Base-by-base conservation (phyloP, 2,329 filamentous ascomycete genomes). In the Aureobasidium sp. region DNA sequence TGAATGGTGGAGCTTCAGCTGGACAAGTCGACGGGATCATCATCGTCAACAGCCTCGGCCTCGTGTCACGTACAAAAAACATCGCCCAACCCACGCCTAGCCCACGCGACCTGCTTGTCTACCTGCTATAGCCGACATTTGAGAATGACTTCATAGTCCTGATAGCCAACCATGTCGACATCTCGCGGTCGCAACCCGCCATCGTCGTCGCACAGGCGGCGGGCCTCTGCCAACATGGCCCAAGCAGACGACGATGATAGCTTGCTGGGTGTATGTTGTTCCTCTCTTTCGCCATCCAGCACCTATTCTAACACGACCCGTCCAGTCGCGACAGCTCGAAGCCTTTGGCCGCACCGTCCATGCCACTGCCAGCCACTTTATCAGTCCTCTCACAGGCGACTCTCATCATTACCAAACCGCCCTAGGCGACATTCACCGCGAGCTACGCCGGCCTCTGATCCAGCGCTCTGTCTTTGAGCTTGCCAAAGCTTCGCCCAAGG, bases 281-380 rank as follows among this genome's bases (percentile, higher is more conserved):
- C 3, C 44, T 8, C 17, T 5, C n/a, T n/a, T 25, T 25, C 22
- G 15, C 15, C 14, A 17, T 25, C 17, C 2, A 1, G 4, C 15
- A 29, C 25, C 12, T 14, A 9, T 3, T 45, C 64, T 63, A n/a
- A 63, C 55, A 22, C 14, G 7, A 29, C 2, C 5, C 1, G 44
- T 48, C 39, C 68, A 96, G 91, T 86, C 90, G 61, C 88, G 91
- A 70, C 90, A 94, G 67, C 80, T 97, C 69, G 92, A 97, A 78
- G 89, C 90, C 61, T 97, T 99, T 76, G 86, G 91, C 68, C 87
- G 93, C 72, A 99, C 97, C 77, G 91, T 97, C 66, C 94, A 92
- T 34, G 91, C 91, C 31, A 97, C 94, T 22, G 94, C 94, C 62
- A 90, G 86, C 70, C 91, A 96, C 75, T 82, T 99, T 68, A 96